Percentiles rank a stretch among this genome's conserved stretches.
These are phyloP conservation scores for Excoecaria agallocha DNA, from an alignment of 345 rosid species.

Conservation along the genomic window DNA sequence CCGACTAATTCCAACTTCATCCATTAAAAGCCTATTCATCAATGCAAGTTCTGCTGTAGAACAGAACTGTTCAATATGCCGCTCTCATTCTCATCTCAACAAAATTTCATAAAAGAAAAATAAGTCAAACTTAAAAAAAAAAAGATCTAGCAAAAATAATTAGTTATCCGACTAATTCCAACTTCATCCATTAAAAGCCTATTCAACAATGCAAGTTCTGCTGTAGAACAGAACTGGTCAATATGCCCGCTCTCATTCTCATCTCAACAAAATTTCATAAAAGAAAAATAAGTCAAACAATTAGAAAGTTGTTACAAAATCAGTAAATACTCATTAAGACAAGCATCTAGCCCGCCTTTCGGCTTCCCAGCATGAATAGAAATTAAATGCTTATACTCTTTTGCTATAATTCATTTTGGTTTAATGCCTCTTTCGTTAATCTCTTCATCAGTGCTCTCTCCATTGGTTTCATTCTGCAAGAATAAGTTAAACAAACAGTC, in stretches of 20 bases:
- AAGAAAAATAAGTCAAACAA: no score
- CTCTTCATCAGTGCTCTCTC: no score
- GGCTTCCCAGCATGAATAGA: slow-evolving; percentile 56
- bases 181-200: slow-evolving; percentile 1
- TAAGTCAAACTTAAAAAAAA: neutral
- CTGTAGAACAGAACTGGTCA: neutral
- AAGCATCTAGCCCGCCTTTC: slow-evolving; percentile 42
- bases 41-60: neutral
- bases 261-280: neutral
- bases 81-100: no score
- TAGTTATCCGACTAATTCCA: neutral
- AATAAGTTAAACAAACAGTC: slow-evolving; percentile 17
- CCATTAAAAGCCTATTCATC: neutral
- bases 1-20: neutral
- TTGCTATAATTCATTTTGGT: slow-evolving; percentile 2
- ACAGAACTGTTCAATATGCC: neutral
- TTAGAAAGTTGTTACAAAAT: no score
- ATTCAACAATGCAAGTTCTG: neutral
- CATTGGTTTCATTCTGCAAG: slow-evolving; percentile 40
- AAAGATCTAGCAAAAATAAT: neutral
- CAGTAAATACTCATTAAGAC: slow-evolving; percentile 19
- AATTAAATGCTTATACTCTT: slow-evolving; percentile 47
- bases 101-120: no score
- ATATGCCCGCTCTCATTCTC: no score
- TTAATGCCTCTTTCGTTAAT: slow-evolving; percentile 10